A percentile compares a stretch with the other conserved stretches of the same genome.
These are phyloP conservation scores for Taphrina deformans DNA, from an alignment of 1,139 yeast genomes.

Conservation along the genomic window DNA sequence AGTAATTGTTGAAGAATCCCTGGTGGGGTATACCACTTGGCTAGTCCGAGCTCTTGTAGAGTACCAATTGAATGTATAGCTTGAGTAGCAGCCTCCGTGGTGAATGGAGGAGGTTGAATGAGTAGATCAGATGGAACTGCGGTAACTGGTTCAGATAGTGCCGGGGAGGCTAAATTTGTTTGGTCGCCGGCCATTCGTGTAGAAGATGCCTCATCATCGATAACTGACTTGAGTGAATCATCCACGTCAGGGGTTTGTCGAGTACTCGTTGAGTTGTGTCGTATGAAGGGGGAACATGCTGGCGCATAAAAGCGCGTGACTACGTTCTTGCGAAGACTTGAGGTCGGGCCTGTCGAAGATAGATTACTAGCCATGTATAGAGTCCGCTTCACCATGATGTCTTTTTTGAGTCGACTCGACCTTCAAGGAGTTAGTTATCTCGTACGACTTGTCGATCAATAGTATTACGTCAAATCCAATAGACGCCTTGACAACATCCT, in stretches of 20 bases:
- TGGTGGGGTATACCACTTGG: constrained; percentile 35
- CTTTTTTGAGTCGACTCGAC: neutral
- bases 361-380: neutral
- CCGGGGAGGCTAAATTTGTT: no score
- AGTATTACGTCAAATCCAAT: neutral
- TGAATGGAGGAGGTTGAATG: constrained; percentile 31
- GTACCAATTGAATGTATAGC: constrained; percentile 32
- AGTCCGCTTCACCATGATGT: neutral
- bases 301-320: constrained; percentile 10
- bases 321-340: neutral
- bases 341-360: neutral
- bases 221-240: neutral
- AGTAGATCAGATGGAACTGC: constrained; percentile 12
- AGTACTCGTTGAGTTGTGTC: constrained; percentile 16
- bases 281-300: constrained; percentile 30
- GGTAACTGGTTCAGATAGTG: neutral
- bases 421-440: neutral
- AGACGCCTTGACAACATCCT: constrained; percentile 3
- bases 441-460: no score
- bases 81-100: constrained; percentile 28
- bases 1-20: constrained; percentile 46
- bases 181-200: neutral
- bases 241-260: neutral
- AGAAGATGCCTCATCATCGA: neutral
- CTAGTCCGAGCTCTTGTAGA: constrained; percentile 33